Evolutionary conservation across 2,329 filamentous ascomycete species (phyloP).

Genomic region (Fusarium globosum): DNA sequence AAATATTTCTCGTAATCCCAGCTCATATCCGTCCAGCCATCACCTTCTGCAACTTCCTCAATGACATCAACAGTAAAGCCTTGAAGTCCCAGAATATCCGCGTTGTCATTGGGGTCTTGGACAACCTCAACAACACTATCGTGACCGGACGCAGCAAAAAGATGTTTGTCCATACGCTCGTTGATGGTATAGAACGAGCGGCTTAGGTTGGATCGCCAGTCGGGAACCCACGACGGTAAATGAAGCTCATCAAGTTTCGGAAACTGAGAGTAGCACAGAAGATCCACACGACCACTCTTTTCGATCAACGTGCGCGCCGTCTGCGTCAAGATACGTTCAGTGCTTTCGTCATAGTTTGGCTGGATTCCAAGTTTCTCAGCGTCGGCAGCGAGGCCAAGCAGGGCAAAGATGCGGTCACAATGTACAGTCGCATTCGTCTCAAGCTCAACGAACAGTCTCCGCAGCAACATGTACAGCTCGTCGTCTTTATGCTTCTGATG

Average conservation of each 20-base stretch:
- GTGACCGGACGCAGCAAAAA: neutral
- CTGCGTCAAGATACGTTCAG: neutral
- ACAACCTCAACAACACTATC: rapidly evolving
- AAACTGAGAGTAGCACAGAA: neutral
- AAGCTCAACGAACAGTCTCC: neutral
- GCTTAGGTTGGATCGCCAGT: neutral
- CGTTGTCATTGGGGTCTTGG: rapidly evolving
- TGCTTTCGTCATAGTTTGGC: neutral
- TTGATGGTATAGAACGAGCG: neutral
- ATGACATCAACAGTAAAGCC: neutral
- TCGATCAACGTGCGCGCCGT: neutral
- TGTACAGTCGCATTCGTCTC: neutral
- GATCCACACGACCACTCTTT: neutral
- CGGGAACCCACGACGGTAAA: neutral
- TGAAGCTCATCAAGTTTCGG: neutral
- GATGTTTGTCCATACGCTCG: neutral
- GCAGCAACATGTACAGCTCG: neutral
- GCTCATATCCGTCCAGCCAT: neutral
- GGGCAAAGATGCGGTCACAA: constrained; percentile 1
- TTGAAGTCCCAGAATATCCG: neutral
- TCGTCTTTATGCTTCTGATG: neutral
- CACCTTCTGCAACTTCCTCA: neutral
- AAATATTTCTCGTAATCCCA: neutral
- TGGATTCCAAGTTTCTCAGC: neutral
- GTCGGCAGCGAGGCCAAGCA: neutral